Base-by-base conservation (phyloP, 2,329 filamentous ascomycete genomes). In the Colletotrichum orchidophilum region DNA sequence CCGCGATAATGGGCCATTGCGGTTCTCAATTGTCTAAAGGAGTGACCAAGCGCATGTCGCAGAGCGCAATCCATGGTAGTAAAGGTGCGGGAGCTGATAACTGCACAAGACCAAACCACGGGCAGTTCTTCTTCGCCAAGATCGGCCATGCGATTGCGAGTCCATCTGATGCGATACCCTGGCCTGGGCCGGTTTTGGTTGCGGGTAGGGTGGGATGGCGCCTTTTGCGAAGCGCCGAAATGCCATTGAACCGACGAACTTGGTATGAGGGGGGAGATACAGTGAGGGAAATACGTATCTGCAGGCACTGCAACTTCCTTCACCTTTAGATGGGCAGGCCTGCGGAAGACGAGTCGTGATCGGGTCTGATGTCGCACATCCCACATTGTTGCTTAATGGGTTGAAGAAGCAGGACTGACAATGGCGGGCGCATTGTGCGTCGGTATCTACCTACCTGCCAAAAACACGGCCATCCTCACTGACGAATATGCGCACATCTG, bases 141-240 rank as follows among this genome's bases (percentile, higher is more conserved):
- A 70, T 66, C 26, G 33, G 15, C 42, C 33, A 55, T 24, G 46
- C 50, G 60, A 59, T 49, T 27, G 53, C 62, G 33, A 53, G 29
- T 50, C 35, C 52, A 5, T 64, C 61, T 31, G 6, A 54, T 58
- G 66, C 39, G 60, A 29, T 39, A 39, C 54, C 29, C 42, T 33
- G 29, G 39, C 57, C 24, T 27, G 9, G 35, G 42, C 50, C 8
- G 33, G 33, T 31, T 21, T 21, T 42, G 57, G 29, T 57, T 57
- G 42, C 27, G 50, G 29, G 52, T 35, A 67, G 60, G 66, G 66
- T 52, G 66, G 66, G 60, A 68, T 68, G 60, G 64, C 55, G 57
- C 64, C 15, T 46, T 54, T 52, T 63, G 58, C 65, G 50, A 67
- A 63, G 58, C 65, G 50, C 50, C 50, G 65, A 52, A 63, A 21